These are phyloP conservation scores for Botrytis byssoidea DNA, from an alignment of 2,329 filamentous ascomycete species.

Conservation along the genomic window DNA sequence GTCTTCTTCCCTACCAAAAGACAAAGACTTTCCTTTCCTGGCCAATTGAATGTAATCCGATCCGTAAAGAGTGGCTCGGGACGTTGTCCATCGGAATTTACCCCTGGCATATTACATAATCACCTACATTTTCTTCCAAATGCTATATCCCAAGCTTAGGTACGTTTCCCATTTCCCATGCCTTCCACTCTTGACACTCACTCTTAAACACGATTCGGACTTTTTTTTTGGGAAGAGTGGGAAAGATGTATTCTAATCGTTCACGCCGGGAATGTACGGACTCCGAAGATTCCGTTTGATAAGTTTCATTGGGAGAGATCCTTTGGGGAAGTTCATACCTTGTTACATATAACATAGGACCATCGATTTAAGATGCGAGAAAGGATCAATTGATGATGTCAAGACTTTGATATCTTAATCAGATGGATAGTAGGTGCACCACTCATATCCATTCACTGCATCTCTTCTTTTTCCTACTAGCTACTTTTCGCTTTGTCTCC, in stretches of 20 bases:
- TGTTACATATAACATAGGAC: not conserved
- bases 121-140: not conserved
- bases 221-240: not conserved
- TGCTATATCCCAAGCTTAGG: not conserved
- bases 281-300: not conserved
- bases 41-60: not conserved
- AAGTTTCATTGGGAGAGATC: not conserved
- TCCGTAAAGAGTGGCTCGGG: not conserved
- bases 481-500: not conserved
- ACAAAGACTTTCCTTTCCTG: not conserved
- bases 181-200: not conserved
- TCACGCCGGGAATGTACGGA: not conserved
- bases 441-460: not conserved
- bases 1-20: not conserved
- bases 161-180: not conserved
- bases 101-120: conserved; percentile 8
- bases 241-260: not conserved
- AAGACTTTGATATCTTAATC: not conserved
- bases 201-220: not conserved
- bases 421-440: not conserved
- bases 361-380: not conserved
- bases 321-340: no score
- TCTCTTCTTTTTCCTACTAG: not conserved
- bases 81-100: not conserved
- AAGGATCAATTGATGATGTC: not conserved